Evolutionary conservation across 306 rosid genomes (phyloP).

Genomic region (Rosa multiflora): DNA sequence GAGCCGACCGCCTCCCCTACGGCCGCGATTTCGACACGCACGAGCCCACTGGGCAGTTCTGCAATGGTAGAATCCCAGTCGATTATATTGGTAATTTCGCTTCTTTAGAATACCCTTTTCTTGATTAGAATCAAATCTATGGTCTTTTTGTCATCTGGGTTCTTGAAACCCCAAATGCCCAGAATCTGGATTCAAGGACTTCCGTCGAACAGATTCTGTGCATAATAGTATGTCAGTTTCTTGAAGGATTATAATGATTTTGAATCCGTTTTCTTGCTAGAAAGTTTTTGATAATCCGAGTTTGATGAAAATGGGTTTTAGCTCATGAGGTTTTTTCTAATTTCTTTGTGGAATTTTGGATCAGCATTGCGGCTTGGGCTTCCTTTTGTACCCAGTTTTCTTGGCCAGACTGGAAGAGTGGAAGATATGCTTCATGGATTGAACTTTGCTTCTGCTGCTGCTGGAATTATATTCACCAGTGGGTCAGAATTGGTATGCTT

Average conservation of each 20-base stretch:
- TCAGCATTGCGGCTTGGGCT: conserved; percentile 78
- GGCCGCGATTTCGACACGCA: conserved; percentile 84
- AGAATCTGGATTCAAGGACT: neutral
- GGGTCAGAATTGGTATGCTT: conserved; percentile 83
- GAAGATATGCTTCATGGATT: conserved; percentile 73
- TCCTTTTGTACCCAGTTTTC: conserved; percentile 87
- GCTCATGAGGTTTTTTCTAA: neutral
- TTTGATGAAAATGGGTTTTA: conserved; percentile 8
- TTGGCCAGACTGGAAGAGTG: conserved; percentile 60
- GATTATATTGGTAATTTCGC: conserved; percentile 61
- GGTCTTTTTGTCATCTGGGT: neutral
- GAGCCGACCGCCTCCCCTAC: conserved; percentile 78
- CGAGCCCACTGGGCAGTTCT: conserved; percentile 77
- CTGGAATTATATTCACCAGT: conserved; percentile 78
- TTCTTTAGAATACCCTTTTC: conserved; percentile 5
- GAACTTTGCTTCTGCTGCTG: conserved; percentile 91
- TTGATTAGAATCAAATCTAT: neutral
- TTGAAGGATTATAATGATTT: neutral
- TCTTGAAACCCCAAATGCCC: conserved; percentile 1
- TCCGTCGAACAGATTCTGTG: neutral
- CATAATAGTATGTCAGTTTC: neutral
- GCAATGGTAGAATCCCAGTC: conserved; percentile 82
- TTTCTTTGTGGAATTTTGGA: neutral
- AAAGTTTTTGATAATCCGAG: neutral
- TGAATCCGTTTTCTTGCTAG: too few species aligned